Evolutionary conservation across 192 early-diverging fungal species (phyloP), one percentile per base, ranked within the genome.

Genomic region (Coemansia sp.): DNA sequence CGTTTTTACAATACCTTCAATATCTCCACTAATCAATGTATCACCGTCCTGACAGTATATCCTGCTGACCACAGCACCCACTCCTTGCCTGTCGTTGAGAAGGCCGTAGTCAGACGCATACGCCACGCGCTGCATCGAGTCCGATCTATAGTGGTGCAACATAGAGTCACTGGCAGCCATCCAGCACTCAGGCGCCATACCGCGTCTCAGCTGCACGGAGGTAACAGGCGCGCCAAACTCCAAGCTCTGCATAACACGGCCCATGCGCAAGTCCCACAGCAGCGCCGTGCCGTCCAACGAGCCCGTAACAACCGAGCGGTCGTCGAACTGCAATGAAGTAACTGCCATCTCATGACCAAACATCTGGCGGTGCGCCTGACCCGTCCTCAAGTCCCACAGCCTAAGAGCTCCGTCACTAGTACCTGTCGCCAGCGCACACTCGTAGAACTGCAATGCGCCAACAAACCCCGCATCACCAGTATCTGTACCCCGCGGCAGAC

Each of bases 381-480:
- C 89, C 8, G 92, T 89, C 27, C 92, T 88, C 57, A 92, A 85
- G 73, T 94, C 92, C 91, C 92, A 94, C 86, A 94, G 88, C 61
- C 92, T 79, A 46, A 94, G 77, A 11, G 73, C 86, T 10, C 92
- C 92, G 79, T 94, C 92, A 13, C 85, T 78, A 4, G 91, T 91
- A 8, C 92, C 92, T 34, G 90, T 92, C 11, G 89, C 91, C 54
- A 94, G 72, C 12, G 91, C 91, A 78, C 82, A 90, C 54, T 89
- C 84, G 78, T 87, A 91, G 65, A 91, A 92, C 76, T 94, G 92
- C 22, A 94, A 69, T 0, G 88, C 90, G 0, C 91, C 91, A 22
- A 92, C 75, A 77, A 88, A 91, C 29, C 86, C 86, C 52, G 85
- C 81, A 24, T 85, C 76, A 8, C 79, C 82, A 0, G 43, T 36